Evolutionary conservation across 1,139 yeast genomes (phyloP), one percentile per base, ranked within the genome.

Genomic region (Sugiyamaella xylanicola): DNA sequence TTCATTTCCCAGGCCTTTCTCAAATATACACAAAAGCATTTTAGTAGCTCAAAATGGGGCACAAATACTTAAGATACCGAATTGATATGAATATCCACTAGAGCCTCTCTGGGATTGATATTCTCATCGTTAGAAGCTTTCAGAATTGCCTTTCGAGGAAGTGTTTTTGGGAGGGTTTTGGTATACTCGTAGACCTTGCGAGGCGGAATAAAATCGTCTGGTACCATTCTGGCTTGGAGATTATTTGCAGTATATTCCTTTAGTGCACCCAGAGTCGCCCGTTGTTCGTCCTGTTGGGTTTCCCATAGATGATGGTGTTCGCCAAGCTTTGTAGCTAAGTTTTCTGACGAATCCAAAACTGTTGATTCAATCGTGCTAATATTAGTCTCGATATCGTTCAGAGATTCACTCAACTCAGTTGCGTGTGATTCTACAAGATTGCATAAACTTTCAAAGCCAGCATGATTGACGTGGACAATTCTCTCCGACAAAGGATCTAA

Each of bases 261-360:
- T 9, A 48, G 46, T 9, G 15, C 15, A 11, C 8, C 37, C 15
- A 48, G 19, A 29, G 25, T 15, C 17, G 11, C 16, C 15, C 13
- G 17, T 11, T 48, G 50, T 13, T 16, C n/a, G 11, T 39, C 29
- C 29, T 29, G 52, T 4, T 48, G 46, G 5, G 7, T 32, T 40
- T 42, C 32, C 42, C 42, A 48, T 4, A 48, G 19, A 40, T 40
- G 19, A 15, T 16, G 32, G 29, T 32, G 46, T 2, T 40, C 32
- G 1, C 40, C 46, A 17, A 48, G 20, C 16, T 48, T 20, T 13
- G 20, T 40, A 5, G 41, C 46, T 19, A 48, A 37, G 7, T n/a
- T 41, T 39, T 48, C 41, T 17, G 41, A 29, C 3, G 40, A 48
- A 29, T 48, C 52, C n/a, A 40, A 41, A 17, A 41, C n/a, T n/a